phyloP scores from a whole-genome alignment of 306 rosid genomes.

The Glycyrrhiza uralensis region DNA sequence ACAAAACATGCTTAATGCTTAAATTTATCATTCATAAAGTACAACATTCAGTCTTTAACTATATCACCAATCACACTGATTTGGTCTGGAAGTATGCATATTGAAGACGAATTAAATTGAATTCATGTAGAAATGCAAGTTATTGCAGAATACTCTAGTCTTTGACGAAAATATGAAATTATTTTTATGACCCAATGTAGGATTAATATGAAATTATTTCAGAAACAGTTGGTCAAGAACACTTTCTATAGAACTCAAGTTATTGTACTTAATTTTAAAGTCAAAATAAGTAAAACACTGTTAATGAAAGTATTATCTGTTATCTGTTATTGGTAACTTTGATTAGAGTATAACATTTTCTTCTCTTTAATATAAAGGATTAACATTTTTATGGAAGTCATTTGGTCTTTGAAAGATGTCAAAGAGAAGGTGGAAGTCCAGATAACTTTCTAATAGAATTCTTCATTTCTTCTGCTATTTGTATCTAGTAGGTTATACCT shows the following conservation, averaged over 20 bases:
- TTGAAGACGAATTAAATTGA: neutral
- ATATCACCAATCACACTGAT: neutral
- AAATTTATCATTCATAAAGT: neutral
- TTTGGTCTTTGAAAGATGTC: conserved; percentile 9
- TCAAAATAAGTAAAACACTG: neutral
- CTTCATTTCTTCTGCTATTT: neutral
- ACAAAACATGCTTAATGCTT: neutral
- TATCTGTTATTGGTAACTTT: neutral
- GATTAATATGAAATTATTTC: neutral
- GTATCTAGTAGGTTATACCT: conserved; percentile 1
- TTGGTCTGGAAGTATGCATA: neutral
- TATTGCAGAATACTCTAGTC: neutral
- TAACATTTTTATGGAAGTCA: neutral
- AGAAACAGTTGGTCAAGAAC: neutral
- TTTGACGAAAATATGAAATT: neutral
- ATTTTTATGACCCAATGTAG: neutral
- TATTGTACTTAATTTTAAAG: neutral
- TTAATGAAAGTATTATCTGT: neutral
- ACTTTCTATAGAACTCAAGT: neutral
- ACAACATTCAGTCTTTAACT: neutral
- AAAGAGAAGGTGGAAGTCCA: neutral
- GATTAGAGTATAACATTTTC: neutral
- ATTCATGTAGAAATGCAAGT: neutral
- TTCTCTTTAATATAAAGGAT: neutral
- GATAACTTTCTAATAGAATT: neutral